Evolutionary conservation across 352 stramenopile species (phyloP).

Genomic region (Phytophthora vignae): DNA sequence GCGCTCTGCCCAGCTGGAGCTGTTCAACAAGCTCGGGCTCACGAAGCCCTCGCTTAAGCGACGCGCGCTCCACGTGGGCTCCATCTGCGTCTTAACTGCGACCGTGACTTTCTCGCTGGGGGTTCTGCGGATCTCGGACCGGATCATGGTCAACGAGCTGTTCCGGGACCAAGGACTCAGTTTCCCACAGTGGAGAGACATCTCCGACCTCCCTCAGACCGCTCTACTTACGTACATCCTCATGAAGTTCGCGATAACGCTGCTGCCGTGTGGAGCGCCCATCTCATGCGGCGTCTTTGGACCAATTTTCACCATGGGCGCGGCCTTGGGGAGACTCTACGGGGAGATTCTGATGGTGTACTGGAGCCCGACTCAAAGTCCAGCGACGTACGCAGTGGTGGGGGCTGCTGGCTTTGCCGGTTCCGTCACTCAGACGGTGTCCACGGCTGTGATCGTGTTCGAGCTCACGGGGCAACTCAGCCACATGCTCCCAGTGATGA

Average conservation of each 20-base stretch:
- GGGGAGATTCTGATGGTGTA: slow-evolving; percentile 76
- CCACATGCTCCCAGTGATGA: slow-evolving; percentile 87
- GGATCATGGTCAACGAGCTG: slow-evolving; percentile 80
- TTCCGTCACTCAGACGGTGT: slow-evolving; percentile 92
- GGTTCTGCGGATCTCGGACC: slow-evolving; percentile 80
- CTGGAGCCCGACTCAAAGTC: slow-evolving; percentile 76
- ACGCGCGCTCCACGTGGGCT: slow-evolving; percentile 64
- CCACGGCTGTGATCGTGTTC: slow-evolving; percentile 88
- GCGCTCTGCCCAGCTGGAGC: slow-evolving; percentile 53
- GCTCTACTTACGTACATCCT: slow-evolving; percentile 75
- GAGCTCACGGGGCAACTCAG: slow-evolving; percentile 85
- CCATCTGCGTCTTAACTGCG: slow-evolving; percentile 65
- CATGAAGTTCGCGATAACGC: slow-evolving; percentile 80
- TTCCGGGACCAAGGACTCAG: slow-evolving; percentile 76
- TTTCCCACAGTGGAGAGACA: slow-evolving; percentile 68
- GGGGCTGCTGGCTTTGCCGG: slow-evolving; percentile 92
- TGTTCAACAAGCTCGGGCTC: slow-evolving; percentile 65
- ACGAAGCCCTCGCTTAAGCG: slow-evolving; percentile 59
- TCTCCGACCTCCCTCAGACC: slow-evolving; percentile 65
- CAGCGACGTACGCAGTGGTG: slow-evolving; percentile 91
- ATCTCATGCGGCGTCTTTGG: slow-evolving; percentile 86
- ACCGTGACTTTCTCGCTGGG: slow-evolving; percentile 75
- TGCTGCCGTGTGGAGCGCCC: slow-evolving; percentile 77
- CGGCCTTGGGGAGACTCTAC: slow-evolving; percentile 76
- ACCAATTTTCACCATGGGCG: slow-evolving; percentile 84